These are phyloP conservation scores for Suhomyces choctaworum DNA, from an alignment of 1,139 yeast genomes.

Conservation along the genomic window DNA sequence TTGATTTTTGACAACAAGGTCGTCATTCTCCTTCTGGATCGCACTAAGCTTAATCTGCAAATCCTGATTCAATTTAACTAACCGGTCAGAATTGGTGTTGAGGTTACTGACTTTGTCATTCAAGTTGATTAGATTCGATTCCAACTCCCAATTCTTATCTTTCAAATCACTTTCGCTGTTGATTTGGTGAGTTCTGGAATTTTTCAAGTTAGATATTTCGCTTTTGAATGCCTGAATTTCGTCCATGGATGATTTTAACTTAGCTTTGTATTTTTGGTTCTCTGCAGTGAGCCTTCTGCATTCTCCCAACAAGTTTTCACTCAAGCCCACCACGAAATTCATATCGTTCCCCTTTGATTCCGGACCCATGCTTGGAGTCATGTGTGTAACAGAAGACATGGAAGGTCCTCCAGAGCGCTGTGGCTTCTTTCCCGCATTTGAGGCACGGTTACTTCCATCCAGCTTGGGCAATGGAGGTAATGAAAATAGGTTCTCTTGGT, in stretches of 20 bases:
- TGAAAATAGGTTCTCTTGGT: slow-evolving; percentile 24
- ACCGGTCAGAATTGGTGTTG: slow-evolving; percentile 31
- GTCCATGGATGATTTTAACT: slow-evolving; percentile 42
- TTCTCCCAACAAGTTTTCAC: slow-evolving; percentile 75
- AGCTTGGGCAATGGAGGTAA: slow-evolving; percentile 26
- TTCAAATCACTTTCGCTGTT: slow-evolving; percentile 51
- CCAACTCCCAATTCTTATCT: slow-evolving; percentile 81
- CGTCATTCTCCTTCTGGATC: slow-evolving; percentile 51
- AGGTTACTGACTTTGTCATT: slow-evolving; percentile 44
- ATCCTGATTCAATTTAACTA: slow-evolving; percentile 31
- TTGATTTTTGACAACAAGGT: slow-evolving; percentile 41
- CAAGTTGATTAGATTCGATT: slow-evolving; percentile 53
- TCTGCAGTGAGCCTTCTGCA: slow-evolving; percentile 78
- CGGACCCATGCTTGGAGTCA: slow-evolving; percentile 41
- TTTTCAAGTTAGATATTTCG: slow-evolving; percentile 37
- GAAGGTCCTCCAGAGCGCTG: slow-evolving; percentile 14
- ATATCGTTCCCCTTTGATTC: slow-evolving; percentile 62
- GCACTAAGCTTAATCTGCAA: slow-evolving; percentile 32
- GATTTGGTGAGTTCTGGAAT: slow-evolving; percentile 32
- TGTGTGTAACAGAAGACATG: slow-evolving; percentile 23
- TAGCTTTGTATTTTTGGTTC: slow-evolving; percentile 51
- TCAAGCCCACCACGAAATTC: slow-evolving; percentile 78
- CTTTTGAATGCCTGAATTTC: slow-evolving; percentile 41
- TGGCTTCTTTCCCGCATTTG: slow-evolving; percentile 6
- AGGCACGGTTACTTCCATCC: slow-evolving; percentile 6